These are phyloP conservation scores for Trichophaea hybrida DNA, from an alignment of 2,329 filamentous ascomycete species.

Conservation along the genomic window DNA sequence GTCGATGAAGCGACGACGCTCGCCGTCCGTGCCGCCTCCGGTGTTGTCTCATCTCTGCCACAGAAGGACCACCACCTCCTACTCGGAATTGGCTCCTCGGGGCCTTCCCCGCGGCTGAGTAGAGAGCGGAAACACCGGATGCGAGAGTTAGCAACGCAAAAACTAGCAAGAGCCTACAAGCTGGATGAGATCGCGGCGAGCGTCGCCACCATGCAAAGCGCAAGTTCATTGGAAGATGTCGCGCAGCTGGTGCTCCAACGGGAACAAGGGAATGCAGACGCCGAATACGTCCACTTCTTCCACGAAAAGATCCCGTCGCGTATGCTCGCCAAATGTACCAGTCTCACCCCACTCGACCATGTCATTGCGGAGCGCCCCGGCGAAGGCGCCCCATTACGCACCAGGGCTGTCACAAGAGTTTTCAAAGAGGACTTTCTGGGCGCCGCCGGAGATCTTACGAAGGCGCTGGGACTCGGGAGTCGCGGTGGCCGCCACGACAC, in stretches of 20 bases:
- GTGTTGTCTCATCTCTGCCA: slow-evolving; percentile 47
- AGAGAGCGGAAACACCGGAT: slow-evolving; percentile 64
- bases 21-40: slow-evolving; percentile 61
- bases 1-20: slow-evolving; percentile 70
- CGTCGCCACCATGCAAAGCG: slow-evolving; percentile 69
- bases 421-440: slow-evolving; percentile 62
- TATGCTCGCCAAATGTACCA: slow-evolving; percentile 58
- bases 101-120: slow-evolving; percentile 52
- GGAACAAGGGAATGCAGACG: slow-evolving; percentile 52
- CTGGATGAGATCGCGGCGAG: slow-evolving; percentile 73
- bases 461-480: slow-evolving; percentile 44
- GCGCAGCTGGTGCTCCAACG: slow-evolving; percentile 58
- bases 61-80: slow-evolving; percentile 36
- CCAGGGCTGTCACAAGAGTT: slow-evolving; percentile 56
- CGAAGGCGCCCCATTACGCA: slow-evolving; percentile 54
- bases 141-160: slow-evolving; percentile 64
- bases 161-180: slow-evolving; percentile 61
- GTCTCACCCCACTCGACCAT: slow-evolving; percentile 49
- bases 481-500: slow-evolving; percentile 36
- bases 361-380: slow-evolving; percentile 50
- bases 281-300: slow-evolving; percentile 83
- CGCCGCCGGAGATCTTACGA: slow-evolving; percentile 55
- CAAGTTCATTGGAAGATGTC: slow-evolving; percentile 62
- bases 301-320: slow-evolving; percentile 75
- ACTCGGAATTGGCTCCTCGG: slow-evolving; percentile 42